Base-by-base conservation (phyloP, 1,284 basidiomycete genomes). In the Serendipita sp. region DNA sequence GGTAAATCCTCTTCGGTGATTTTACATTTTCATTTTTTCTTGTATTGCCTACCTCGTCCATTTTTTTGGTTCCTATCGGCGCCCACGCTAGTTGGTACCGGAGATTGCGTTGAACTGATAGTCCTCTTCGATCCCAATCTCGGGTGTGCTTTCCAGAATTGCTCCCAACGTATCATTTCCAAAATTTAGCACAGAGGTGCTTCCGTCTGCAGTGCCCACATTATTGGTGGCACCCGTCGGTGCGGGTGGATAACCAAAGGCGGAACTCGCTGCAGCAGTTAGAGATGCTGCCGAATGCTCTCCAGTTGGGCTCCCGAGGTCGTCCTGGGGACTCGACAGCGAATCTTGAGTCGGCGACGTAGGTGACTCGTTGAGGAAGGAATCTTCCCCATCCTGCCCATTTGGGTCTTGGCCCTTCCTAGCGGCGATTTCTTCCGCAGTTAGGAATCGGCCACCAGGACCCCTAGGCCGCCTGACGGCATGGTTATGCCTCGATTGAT, bases 401-500 rank as follows among this genome's bases (percentile, higher is more conserved):
- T 55, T 47, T 64, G 61, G 49, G n/a, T 32, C 32, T 32, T 58
- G 53, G n/a, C 75, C 73, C 68, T 85, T 86, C 71, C 87, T 85
- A 0, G 85, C 85, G 1, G 87, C 88, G 60, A 94, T 93, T 74
- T 97, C 93, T 30, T 93, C 91, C 44, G 93, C 90, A 3, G 93
- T 97, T 67, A 98, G 82, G 78, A 98, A 98, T 35, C 95, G 85
- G 22, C 95, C 95, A 32, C 96, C 95, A 43, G 95, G 94, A 1
- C 95, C 95, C 66, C 96, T 82, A 13, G 95, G 95, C 41, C 95
- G 83, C 49, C 93, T 86, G 85, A 98, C 96, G 13, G 95, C 95
- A 74, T 99, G 96, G 68, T 93, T 92, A 77, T 99, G 95, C 53
- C 95, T 84, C 29, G 92, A 95, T 73, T 98, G 94, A 69, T 98